These are phyloP conservation scores for Chaetomium tenue DNA, from an alignment of 495 filamentous ascomycete genomes.

Conservation along the genomic window DNA sequence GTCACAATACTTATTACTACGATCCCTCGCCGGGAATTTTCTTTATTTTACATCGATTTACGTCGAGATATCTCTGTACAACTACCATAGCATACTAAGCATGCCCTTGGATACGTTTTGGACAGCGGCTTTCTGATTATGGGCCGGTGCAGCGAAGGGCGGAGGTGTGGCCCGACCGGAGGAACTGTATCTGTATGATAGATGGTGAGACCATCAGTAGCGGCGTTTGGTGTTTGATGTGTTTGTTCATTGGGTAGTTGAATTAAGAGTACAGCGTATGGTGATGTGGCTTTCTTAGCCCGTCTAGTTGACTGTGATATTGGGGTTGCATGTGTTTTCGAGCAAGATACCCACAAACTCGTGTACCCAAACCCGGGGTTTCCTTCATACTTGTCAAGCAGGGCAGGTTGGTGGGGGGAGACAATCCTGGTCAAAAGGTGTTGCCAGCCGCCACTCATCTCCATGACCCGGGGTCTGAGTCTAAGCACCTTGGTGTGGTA, in stretches of 20 bases:
- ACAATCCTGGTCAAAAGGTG: no score
- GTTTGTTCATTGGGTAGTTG: neutral
- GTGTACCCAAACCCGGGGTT: no score
- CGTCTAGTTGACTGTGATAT: no score
- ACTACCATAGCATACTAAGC: neutral
- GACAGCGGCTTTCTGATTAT: neutral
- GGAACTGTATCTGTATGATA: neutral
- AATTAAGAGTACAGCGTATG: neutral
- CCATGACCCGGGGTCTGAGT: no score
- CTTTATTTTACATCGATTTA: neutral
- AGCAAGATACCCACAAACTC: no score
- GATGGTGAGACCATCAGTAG: neutral
- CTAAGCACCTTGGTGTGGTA: no score
- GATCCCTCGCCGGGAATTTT: constrained; percentile 4
- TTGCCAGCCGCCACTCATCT: no score
- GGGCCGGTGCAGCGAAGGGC: neutral
- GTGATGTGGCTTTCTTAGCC: no score
- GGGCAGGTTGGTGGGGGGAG: no score
- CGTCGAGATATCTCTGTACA: neutral
- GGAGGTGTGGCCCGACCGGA: no score
- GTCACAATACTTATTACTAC: neutral
- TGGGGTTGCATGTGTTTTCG: no score
- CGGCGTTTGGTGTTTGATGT: neutral
- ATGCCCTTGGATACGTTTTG: constrained; percentile 9
- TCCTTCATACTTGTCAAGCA: no score